A percentile compares a stretch with the other conserved stretches of the same genome.
Evolutionary conservation across 495 filamentous ascomycete genomes (phyloP).

Genomic region (Lindgomyces ingoldianus): DNA sequence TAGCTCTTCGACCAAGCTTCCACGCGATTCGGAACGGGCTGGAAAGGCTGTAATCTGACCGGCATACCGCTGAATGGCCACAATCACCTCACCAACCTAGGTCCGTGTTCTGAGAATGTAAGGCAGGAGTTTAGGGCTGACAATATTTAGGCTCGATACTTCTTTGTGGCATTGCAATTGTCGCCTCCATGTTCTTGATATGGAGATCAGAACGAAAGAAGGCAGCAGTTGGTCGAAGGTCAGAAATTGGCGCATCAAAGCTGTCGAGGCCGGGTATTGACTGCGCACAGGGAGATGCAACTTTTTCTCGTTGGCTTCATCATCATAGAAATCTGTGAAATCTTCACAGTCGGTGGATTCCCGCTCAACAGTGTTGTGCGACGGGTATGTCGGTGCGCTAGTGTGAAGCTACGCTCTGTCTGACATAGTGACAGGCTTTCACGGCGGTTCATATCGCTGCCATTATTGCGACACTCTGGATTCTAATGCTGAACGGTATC

Average conservation of each 20-base stretch:
- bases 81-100: conserved; percentile 76
- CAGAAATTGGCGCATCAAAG: conserved; percentile 30
- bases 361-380: conserved; percentile 68
- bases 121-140: conserved; percentile 13
- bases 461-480: conserved; percentile 85
- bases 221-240: conserved; percentile 94
- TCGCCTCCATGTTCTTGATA: conserved; percentile 63
- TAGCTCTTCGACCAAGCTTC: conserved; percentile 61
- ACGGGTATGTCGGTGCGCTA: conserved; percentile 53
- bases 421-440: conserved; percentile 65
- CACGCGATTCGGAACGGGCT: conserved; percentile 49
- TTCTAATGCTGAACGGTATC: conserved; percentile 86
- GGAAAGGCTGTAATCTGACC: conserved; percentile 66
- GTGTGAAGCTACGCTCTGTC: conserved; percentile 5
- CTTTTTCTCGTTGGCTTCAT: conserved; percentile 86
- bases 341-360: conserved; percentile 91
- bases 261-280: background rate
- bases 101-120: conserved; percentile 55
- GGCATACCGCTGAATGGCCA: conserved; percentile 70
- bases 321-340: conserved; percentile 89
- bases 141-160: conserved; percentile 79
- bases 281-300: conserved; percentile 80
- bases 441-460: conserved; percentile 89
- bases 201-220: conserved; percentile 86
- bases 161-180: conserved; percentile 74